Base-by-base conservation (phyloP, 305 asterid species). In the Fraxinus nigra region DNA sequence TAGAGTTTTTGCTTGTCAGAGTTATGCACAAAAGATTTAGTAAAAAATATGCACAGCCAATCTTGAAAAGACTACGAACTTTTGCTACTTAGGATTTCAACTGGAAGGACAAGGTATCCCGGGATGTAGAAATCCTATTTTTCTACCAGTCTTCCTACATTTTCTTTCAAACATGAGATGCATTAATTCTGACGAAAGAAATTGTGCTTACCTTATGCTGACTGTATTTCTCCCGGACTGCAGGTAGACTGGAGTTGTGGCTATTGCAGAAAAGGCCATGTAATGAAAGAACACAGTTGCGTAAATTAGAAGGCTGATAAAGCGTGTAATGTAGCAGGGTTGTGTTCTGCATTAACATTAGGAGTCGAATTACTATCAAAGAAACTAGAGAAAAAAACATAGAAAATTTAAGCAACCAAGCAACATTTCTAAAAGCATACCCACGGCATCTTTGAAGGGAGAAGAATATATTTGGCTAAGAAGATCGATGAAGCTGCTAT, bases 401-500 rank as follows among this genome's bases (percentile, higher is more conserved):
- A 40, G 51, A 38, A 38, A 38, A 8, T 38, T 7, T 37, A 37
- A 37, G 43, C 10, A 37, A 37, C 43, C 14, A 40, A 40, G 48
- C 48, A 40, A 40, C 48, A 40, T 40, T 43, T 40, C 51, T 40
- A 40, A 43, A 11, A 43, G 51, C 51, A 43, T 86, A 91, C 94
- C 92, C 94, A 91, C 14, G 94, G 92, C 30, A 48, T 85, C 75
- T 69, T 85, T 0, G 90, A 74, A 63, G 92, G 92, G 80, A 79
- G 28, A 33, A 89, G 89, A 30, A 88, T 88, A 77, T 82, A 88
- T 86, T 79, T 89, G 72, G 91, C 94, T 85, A 91, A 79, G 92
- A 89, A 89, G 37, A 91, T 88, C 8, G 94, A 82, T 18, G 94
- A 88, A 69, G 92, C 94, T 4, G 94, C 94, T 81, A 91, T 85